Evolutionary conservation across 129 eudicot species (phyloP), one percentile per base, ranked within the genome.

Genomic region (Glebionis coronaria): DNA sequence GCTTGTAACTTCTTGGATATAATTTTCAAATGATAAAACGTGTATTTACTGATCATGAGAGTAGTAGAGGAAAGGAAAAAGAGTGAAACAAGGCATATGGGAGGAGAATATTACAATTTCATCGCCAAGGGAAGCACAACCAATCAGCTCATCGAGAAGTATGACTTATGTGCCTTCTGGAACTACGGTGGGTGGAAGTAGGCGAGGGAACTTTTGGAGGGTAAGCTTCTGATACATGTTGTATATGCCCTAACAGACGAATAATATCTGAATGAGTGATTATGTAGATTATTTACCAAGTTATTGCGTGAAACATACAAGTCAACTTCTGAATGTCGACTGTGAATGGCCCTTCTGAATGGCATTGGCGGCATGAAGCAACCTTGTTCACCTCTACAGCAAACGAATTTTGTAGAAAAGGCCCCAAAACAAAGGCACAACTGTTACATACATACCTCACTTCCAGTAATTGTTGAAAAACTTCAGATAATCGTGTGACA

Each of bases 281-380:
- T 29, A 4, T 29, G 35, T 29, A 29, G 35, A 29, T 29, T 29
- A 29, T 29, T 29, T 29, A 29, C 35, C 35, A 29, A 29, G 35
- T 29, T 29, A 29, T 3, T 5, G 35, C 35, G 0, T 29, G 4
- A 29, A 29, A 29, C 35, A 29, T 29, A 29, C 35, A 29, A 29
- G 3, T 29, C 35, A 29, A 5, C 35, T 29, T 29, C 78, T 90
- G 94, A 73, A 86, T 77, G 56, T 86, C 83, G 71, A 90, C 92
- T 18, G 90, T 85, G 75, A 90, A 90, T 38, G 97, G 97, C 44
- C 94, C 97, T 65, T 90, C 86, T 28, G 97, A 90, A 49, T 90
- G 97, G 77, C 97, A 90, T 63, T 86, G 94, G 1, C 86, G 90
- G 76, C 97, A 90, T 44, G 97, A 90, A 67, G 94, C 97, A 63